Percentiles rank a stretch among this genome's conserved stretches.
Conservation (phyloP, 2,329 filamentous ascomycete genomes). For the Teratosphaeria pseudoeucalypti region DNA sequence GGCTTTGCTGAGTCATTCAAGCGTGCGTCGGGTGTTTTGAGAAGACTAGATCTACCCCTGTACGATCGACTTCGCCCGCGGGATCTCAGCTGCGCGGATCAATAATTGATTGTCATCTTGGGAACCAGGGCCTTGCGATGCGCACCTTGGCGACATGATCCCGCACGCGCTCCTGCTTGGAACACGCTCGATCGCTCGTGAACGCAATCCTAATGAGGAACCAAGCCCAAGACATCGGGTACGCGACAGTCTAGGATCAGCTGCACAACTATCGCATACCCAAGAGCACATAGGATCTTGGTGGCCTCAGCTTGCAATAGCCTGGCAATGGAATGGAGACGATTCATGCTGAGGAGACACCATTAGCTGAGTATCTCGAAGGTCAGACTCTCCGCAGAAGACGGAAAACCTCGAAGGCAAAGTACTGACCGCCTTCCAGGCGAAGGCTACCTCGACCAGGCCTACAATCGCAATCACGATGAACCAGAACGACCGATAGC, state of each 20-base stretch:
- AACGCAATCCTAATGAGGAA: not conserved
- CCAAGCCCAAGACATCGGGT: not conserved
- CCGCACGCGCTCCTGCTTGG: not conserved
- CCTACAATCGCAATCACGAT: not conserved
- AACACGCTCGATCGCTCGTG: not conserved
- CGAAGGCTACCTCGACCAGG: constrained; percentile 2
- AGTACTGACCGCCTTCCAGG: constrained; percentile 1
- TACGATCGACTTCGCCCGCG: not conserved
- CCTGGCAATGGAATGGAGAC: constrained; percentile 59
- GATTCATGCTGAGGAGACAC: constrained; percentile 75
- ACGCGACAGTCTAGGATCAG: not conserved
- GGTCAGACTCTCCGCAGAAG: constrained; percentile 44
- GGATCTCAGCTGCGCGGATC: not conserved
- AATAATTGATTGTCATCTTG: not conserved
- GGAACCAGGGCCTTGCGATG: not conserved
- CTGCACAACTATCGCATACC: not conserved
- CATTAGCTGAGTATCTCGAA: constrained; percentile 80
- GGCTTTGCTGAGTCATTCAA: not conserved
- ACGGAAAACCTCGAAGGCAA: not conserved
- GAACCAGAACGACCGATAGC: not conserved
- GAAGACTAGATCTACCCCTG: not conserved
- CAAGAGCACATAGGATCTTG: not conserved
- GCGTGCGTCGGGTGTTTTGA: too few relatives aligned
- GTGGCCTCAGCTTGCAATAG: constrained; percentile 4
- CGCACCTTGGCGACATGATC: not conserved